Percentiles rank a stretch among this genome's conserved stretches.
phyloP scores from a whole-genome alignment of 495 filamentous ascomycete species.

The Lindgomyces ingoldianus region DNA sequence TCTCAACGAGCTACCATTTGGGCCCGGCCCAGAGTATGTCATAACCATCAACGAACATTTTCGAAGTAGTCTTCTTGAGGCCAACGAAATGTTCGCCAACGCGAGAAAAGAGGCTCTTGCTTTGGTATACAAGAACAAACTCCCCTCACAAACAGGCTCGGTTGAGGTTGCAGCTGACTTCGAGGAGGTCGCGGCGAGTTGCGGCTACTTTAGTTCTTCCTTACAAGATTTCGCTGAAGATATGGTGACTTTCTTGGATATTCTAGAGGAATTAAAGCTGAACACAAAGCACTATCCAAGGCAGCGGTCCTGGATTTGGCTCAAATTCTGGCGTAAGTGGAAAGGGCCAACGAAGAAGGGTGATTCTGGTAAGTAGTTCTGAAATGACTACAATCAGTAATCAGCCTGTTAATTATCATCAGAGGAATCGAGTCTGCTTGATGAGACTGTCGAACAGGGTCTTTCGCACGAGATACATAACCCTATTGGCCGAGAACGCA shows the following conservation, averaged over 20 bases:
- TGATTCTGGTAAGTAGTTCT: constrained; percentile 10
- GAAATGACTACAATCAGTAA: neutral
- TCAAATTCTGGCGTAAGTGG: constrained; percentile 70
- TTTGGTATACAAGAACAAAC: constrained; percentile 74
- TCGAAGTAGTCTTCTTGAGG: constrained; percentile 71
- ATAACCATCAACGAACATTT: constrained; percentile 79
- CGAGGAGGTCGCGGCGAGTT: constrained; percentile 93
- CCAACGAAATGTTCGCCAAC: constrained; percentile 72
- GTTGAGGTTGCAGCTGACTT: constrained; percentile 85
- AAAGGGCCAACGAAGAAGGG: constrained; percentile 8
- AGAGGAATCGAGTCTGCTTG: constrained; percentile 24
- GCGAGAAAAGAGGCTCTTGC: constrained; percentile 74
- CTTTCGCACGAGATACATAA: constrained; percentile 33
- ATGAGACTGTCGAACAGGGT: constrained; percentile 29
- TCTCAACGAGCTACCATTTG: constrained; percentile 83
- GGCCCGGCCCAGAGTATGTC: constrained; percentile 59
- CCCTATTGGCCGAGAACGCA: constrained; percentile 25
- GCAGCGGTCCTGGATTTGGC: constrained; percentile 78
- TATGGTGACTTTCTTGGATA: constrained; percentile 75
- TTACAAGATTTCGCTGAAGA: constrained; percentile 87
- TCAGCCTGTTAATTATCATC: constrained; percentile 7
- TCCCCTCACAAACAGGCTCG: constrained; percentile 62
- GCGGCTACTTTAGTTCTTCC: constrained; percentile 90
- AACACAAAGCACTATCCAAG: constrained; percentile 58
- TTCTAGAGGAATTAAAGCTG: constrained; percentile 79